phyloP scores from a whole-genome alignment of 2,329 filamentous ascomycete species.

The Penicillium hesseltinei region DNA sequence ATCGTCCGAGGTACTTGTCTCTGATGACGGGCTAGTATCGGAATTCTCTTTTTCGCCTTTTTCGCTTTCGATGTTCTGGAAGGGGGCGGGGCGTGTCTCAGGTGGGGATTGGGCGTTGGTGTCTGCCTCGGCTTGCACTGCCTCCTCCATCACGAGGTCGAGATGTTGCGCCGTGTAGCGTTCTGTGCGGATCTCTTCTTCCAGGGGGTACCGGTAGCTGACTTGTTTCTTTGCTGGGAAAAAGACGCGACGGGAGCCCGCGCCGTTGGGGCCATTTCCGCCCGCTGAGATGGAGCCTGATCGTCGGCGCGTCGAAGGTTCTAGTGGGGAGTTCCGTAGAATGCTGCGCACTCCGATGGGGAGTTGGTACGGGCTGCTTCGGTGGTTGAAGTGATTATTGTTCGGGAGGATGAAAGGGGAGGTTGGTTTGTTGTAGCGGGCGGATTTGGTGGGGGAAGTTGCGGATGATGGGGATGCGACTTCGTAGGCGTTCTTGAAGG shows the following conservation, averaged over 20 bases:
- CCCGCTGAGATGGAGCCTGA: constrained; percentile 40
- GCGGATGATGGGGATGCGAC: constrained; percentile 40
- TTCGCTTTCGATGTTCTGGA: constrained; percentile 15
- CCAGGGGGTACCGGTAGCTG: constrained; percentile 54
- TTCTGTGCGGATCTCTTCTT: constrained; percentile 59
- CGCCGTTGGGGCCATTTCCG: constrained; percentile 31
- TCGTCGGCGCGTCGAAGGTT: constrained; percentile 34
- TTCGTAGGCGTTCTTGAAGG: constrained; percentile 60
- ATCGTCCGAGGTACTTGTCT: constrained; percentile 35
- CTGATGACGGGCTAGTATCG: constrained; percentile 31
- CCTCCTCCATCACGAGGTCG: constrained; percentile 45
- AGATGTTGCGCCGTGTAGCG: constrained; percentile 57
- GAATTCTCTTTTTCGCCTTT: constrained; percentile 23
- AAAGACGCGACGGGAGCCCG: constrained; percentile 35
- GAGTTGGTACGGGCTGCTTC: constrained; percentile 40
- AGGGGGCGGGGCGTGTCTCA: constrained; percentile 19
- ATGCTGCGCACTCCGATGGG: constrained; percentile 48
- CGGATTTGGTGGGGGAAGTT: constrained; percentile 33
- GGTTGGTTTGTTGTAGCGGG: constrained; percentile 29
- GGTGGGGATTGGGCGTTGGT: constrained; percentile 3
- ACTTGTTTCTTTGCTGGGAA: constrained; percentile 60
- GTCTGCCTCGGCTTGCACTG: constrained; percentile 12
- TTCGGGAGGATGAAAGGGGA: constrained; percentile 29
- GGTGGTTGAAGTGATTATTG: constrained; percentile 18
- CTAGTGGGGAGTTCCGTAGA: constrained; percentile 48